Base-by-base conservation (phyloP, 139 green algal genomes). In the Haematococcus sp. region DNA sequence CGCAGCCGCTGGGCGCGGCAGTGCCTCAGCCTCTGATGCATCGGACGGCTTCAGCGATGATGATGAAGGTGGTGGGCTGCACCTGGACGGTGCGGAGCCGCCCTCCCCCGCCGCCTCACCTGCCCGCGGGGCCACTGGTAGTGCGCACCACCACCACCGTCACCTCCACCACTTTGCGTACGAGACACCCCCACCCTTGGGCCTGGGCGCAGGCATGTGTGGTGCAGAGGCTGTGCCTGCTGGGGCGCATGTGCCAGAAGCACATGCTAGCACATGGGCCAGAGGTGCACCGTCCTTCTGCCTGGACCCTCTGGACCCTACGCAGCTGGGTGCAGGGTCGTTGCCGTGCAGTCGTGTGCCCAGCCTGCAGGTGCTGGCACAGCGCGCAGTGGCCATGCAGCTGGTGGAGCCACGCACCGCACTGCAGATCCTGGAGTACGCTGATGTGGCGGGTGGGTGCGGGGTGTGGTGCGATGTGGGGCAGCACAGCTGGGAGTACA, bases 331-430 rank as follows among this genome's bases (percentile, higher is more conserved):
- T 63, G 51, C 4, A 9, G 40, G 40, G 7, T 11, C 40, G 58
- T 17, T 25, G 81, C 4, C 23, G 78, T 28, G 19, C 54, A 27
- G 15, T 3, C 25, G 63, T 9, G 73, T 83, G 63, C 76, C 80
- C 22, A 78, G 51, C 23, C 75, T 97, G 77, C 90, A 95, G 81
- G 71, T 85, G 65, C 65, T 97, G 23, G 93, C 85, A 33, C 84
- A 97, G 81, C 63, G 79, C 7, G 81, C 66, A 15, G 83, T 97
- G 34, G 92, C 87, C 3, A 15, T 67, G 30, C 49, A 83, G 16
- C 56, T 96, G 58, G 92, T 94, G 44, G 92, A 97, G 59, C 91
- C 91, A 13, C 83, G 88, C 59, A 95, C 87, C 25, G 88, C 73
- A 34, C 54, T 68, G 67, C 71, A 86, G 32, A 59, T 97, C 30